Evolutionary conservation across 1,139 yeast species (phyloP).

Genomic region (Blastobotrys serpentis): DNA sequence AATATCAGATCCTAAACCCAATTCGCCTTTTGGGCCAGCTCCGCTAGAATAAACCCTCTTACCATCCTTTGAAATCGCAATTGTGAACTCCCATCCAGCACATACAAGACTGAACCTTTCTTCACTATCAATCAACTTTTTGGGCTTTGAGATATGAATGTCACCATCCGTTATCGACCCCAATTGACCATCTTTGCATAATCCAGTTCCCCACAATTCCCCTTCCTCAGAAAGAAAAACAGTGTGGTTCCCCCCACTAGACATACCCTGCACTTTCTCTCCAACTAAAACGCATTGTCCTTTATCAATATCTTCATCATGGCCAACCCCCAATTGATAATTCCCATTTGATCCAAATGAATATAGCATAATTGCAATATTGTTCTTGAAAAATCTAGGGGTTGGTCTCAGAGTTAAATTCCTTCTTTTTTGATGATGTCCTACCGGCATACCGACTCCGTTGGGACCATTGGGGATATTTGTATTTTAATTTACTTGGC

Average conservation of each 20-base stretch:
- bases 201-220: conserved; percentile 57
- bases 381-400: too few species aligned
- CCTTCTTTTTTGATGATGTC: not conserved
- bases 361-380: conserved; percentile 36
- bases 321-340: conserved; percentile 68
- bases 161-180: conserved; percentile 31
- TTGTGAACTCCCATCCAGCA: conserved; percentile 80
- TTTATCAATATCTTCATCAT: conserved; percentile 50
- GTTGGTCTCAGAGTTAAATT: too few species aligned
- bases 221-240: conserved; percentile 57
- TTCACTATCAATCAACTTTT: conserved; percentile 16
- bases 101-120: conserved; percentile 30
- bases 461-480: conserved; percentile 6
- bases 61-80: conserved; percentile 47
- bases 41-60: conserved; percentile 55
- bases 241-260: conserved; percentile 88
- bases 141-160: conserved; percentile 16
- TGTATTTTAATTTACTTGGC: too few species aligned
- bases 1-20: conserved; percentile 53
- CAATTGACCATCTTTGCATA: conserved; percentile 57
- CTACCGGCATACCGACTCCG: not conserved
- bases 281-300: conserved; percentile 37
- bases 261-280: conserved; percentile 26
- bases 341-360: conserved; percentile 85
- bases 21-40: conserved; percentile 67